phyloP scores from a whole-genome alignment of 495 filamentous ascomycete species.

The Darksidea phi region DNA sequence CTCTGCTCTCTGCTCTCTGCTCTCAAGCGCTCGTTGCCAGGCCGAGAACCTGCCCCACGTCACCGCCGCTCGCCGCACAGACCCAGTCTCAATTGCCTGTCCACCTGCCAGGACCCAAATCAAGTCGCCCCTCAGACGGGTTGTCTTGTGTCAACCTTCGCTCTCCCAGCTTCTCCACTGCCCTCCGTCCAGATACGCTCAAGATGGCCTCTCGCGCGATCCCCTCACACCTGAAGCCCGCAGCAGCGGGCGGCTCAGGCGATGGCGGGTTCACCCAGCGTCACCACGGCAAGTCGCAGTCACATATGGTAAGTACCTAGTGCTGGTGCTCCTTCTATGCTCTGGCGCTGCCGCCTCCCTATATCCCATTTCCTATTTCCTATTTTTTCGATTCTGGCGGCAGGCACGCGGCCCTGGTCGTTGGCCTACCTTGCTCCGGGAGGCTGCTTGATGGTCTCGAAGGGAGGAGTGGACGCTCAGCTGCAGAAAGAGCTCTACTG shows the following conservation, averaged over 20 bases:
- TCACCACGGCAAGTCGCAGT: conserved; percentile 93
- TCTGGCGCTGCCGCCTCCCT: not conserved
- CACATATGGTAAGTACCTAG: conserved; percentile 79
- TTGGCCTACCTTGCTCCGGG: too few species aligned
- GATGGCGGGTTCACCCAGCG: conserved; percentile 56
- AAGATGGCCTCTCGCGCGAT: conserved; percentile 74
- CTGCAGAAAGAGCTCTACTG: too few species aligned
- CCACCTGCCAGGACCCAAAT: not conserved
- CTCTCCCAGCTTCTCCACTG: not conserved
- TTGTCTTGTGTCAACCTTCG: conserved; percentile 5
- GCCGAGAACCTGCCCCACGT: conserved; percentile 25
- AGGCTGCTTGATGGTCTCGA: too few species aligned
- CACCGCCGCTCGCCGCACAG: conserved; percentile 13
- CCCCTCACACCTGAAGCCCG: conserved; percentile 75
- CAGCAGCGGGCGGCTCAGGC: conserved; percentile 53
- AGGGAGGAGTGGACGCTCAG: too few species aligned
- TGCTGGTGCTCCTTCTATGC: conserved; percentile 11
- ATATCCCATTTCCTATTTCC: not conserved
- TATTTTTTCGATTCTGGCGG: not conserved
- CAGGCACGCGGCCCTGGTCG: too few species aligned
- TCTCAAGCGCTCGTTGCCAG: conserved; percentile 13
- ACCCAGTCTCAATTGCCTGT: not conserved
- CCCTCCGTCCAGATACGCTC: conserved; percentile 10
- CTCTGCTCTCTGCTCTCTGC: too few species aligned
- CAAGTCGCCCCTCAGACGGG: conserved; percentile 13